These are phyloP conservation scores for Dactylellina haptotyla DNA, from an alignment of 2,329 filamentous ascomycete genomes.

Conservation along the genomic window DNA sequence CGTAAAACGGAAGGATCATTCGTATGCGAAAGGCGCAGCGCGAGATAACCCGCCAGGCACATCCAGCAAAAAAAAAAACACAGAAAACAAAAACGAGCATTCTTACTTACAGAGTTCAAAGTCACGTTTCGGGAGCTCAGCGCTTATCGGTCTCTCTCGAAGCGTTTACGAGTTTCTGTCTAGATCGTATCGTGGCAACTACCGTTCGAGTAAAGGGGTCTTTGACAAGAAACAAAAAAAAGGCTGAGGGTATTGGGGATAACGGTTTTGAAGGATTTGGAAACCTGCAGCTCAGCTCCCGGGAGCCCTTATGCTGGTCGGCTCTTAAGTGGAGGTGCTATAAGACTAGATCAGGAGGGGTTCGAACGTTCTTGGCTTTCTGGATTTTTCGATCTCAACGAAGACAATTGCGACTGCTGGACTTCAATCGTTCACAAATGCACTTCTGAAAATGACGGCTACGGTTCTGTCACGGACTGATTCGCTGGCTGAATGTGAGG, in stretches of 20 bases:
- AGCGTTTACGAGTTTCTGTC: not conserved
- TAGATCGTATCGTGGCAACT: not conserved
- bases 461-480: slow-evolving; percentile 24
- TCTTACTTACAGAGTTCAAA: slow-evolving; percentile 27
- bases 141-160: not conserved
- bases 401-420: not conserved
- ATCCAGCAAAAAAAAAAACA: slow-evolving; percentile 3
- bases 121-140: not conserved
- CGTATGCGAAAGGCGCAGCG: slow-evolving; percentile 32
- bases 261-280: slow-evolving; percentile 47
- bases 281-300: slow-evolving; percentile 37
- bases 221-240: not conserved
- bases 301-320: slow-evolving; percentile 17
- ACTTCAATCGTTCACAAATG: not conserved
- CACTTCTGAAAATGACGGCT: not conserved
- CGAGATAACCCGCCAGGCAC: slow-evolving; percentile 46
- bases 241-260: too few relatives aligned
- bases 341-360: slow-evolving; percentile 10
- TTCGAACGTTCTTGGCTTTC: slow-evolving; percentile 20
- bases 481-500: slow-evolving; percentile 28
- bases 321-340: not conserved
- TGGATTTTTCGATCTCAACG: not conserved
- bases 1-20: slow-evolving; percentile 26
- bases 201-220: slow-evolving; percentile 11
- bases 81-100: not conserved